phyloP scores from a whole-genome alignment of 345 rosid genomes.

The Syzygium aqueum region DNA sequence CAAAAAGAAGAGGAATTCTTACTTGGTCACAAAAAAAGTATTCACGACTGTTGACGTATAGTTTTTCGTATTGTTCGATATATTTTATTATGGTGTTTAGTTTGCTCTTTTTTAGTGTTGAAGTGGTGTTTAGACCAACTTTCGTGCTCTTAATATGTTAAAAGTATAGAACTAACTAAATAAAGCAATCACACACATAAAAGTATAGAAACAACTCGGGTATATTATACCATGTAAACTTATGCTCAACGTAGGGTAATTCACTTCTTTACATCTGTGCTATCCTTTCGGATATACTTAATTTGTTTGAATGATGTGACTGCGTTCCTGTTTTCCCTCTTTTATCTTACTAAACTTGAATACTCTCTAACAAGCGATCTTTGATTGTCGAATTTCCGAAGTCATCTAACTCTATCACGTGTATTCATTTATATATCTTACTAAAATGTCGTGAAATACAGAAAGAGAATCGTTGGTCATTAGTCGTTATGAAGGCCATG shows the following conservation, averaged over 20 bases:
- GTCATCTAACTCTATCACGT: neutral
- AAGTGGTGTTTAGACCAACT: neutral
- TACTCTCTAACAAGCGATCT: neutral
- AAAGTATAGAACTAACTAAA: neutral
- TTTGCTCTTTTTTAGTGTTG: neutral
- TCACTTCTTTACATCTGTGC: neutral
- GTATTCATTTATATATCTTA: neutral
- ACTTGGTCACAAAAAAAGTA: neutral
- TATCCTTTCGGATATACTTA: neutral
- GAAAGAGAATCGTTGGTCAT: neutral
- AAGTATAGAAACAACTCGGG: neutral
- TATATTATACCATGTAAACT: neutral
- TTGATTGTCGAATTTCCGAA: neutral
- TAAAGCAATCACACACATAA: neutral
- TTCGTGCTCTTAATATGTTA: neutral
- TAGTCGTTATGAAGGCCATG: neutral
- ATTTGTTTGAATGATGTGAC: neutral
- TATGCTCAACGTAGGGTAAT: neutral
- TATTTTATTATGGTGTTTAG: neutral
- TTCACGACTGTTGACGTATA: neutral
- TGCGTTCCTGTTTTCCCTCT: neutral
- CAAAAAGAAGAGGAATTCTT: neutral
- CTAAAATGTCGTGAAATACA: neutral
- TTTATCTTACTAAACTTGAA: neutral
- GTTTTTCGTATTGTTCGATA: neutral